A percentile compares a stretch with the other conserved stretches of the same genome.
Conservation (phyloP, 164 flowering plant genomes). For the Nymphaea colorata region DNA sequence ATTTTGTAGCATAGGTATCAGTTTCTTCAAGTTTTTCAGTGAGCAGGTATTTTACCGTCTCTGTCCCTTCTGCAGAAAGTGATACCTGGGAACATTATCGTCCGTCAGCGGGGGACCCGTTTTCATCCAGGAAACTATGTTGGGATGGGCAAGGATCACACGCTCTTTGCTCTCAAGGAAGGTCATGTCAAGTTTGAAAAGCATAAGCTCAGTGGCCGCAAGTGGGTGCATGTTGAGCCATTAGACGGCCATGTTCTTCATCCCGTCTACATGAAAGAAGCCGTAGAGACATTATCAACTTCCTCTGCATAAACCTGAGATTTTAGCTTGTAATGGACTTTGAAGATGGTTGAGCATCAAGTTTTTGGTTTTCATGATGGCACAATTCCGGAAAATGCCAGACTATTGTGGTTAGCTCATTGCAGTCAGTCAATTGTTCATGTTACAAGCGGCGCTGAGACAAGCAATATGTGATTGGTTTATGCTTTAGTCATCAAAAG, state of each 20-base stretch:
- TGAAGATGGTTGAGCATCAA: no score
- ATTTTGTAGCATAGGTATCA: not conserved
- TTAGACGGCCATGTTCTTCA: constrained; percentile 78
- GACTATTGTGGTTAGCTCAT: no score
- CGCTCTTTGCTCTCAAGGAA: constrained; percentile 82
- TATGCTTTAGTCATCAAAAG: no score
- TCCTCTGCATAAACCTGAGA: no score
- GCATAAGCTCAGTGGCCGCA: constrained; percentile 66
- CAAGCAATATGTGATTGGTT: no score
- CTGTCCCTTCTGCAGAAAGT: constrained; percentile 46
- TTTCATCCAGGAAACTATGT: constrained; percentile 96
- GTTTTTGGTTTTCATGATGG: no score
- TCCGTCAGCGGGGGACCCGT: constrained; percentile 85
- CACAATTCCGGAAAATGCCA: no score
- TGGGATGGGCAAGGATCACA: constrained; percentile 91
- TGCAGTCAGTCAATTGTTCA: no score
- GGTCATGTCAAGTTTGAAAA: constrained; percentile 74
- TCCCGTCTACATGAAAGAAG: constrained; percentile 38
- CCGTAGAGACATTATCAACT: constrained; percentile 5
- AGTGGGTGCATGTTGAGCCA: constrained; percentile 86
- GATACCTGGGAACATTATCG: constrained; percentile 88
- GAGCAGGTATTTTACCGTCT: not conserved
- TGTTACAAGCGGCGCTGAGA: no score
- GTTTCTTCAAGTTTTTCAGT: no score
- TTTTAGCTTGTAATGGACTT: no score